Evolutionary conservation across 225 moss, liverwort and hornwort species (phyloP), one percentile per base, ranked within the genome.

Genomic region (Pleurozium schreberi): DNA sequence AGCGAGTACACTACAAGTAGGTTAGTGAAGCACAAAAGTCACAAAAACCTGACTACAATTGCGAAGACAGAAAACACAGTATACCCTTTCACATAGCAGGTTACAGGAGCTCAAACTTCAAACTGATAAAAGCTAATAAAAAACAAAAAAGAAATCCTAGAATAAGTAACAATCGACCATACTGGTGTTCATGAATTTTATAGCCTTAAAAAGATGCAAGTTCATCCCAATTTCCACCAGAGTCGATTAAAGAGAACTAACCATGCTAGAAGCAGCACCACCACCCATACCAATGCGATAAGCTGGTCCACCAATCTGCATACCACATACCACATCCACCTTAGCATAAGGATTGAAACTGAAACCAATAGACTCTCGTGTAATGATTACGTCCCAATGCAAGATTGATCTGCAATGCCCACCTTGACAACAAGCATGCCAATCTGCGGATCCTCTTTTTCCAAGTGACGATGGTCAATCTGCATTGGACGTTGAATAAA

Each of bases 391-490:
- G 47, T 49, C 50, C 27, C 40, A 84, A 42, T 26, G 75, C 80
- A 90, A 60, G 58, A 63, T 49, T 42, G 52, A 62, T 80, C 33
- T 82, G 74, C 31, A 57, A 79, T 66, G 75, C 33, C 74, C 89
- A 97, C 97, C 96, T 99, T 99, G 61, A 99, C 99, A 70, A 99
- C 96, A 89, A 99, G 99, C 99, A 97, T 97, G 84, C 99, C 99
- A 66, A 95, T 90, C 88, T 96, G 95, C 50, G 96, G 92, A 38
- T 97, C 96, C 88, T 95, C 97, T 87, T 99, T 99, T 71, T 68
- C 75, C 92, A 99, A 90, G 92, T 99, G 99, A 74, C 93, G 96
- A 89, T 97, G 99, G 90, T 99, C 99, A 91, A 99, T 99, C 95
- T 98, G 94, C 87, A 88, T 83, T 53, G 62, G 34, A 89, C 59